Conservation (phyloP, 306 rosid genomes). For the Senna tora region DNA sequence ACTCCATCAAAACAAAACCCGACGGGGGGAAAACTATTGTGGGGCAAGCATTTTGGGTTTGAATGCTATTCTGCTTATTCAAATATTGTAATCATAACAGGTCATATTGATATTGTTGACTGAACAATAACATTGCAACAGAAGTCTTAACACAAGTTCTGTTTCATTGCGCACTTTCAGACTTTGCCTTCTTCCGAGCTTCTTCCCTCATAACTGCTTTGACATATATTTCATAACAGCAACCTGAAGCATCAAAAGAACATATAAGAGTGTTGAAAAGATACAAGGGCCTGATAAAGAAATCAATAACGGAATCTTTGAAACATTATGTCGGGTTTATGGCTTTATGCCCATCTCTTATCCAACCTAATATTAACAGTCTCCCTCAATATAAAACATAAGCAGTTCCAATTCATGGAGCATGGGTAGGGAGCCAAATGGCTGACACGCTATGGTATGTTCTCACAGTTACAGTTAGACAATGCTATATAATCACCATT, state of each 20-base stretch:
- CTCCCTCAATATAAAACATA: background rate
- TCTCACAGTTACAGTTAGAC: background rate
- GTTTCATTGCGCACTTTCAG: constrained; percentile 36
- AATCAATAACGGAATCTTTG: background rate
- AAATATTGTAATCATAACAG: background rate
- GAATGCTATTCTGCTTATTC: constrained; percentile 17
- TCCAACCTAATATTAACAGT: background rate
- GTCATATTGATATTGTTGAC: constrained; percentile 16
- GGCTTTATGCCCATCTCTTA: background rate
- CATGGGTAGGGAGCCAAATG: background rate
- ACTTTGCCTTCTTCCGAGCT: constrained; percentile 40
- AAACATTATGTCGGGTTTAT: background rate
- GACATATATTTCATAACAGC: constrained; percentile 66
- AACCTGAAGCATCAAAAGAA: constrained; percentile 44
- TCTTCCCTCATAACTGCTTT: constrained; percentile 55
- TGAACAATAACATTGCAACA: background rate
- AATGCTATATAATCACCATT: background rate
- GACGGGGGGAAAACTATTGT: background rate
- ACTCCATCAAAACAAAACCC: background rate
- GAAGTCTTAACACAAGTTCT: background rate
- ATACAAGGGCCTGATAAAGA: background rate
- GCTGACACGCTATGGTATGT: background rate
- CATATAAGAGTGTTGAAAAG: constrained; percentile 16
- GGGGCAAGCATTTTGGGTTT: background rate
- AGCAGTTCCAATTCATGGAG: background rate